Evolutionary conservation across 192 early-diverging fungal genomes (phyloP), one percentile per base, ranked within the genome.

Genomic region (Umbelopsis ramanniana): DNA sequence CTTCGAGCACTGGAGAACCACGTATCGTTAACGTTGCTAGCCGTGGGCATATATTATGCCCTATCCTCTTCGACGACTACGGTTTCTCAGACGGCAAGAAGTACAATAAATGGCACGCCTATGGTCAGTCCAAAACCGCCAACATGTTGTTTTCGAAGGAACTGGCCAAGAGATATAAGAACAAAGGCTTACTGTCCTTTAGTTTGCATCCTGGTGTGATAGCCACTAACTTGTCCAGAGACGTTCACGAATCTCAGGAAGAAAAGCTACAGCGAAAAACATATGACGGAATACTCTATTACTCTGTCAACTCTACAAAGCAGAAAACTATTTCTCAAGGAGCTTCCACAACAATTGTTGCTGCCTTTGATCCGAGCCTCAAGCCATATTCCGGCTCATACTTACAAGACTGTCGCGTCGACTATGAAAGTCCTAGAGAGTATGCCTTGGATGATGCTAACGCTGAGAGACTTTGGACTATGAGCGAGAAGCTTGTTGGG

Each of bases 51-150:
- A n/a, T 11, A 2, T 21, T 22, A 6, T 52, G 37, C 14, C 38
- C 71, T 21, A 63, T 73, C 5, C 11, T 66, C 2, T 73, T 66
- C 12, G 63, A 67, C 1, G 72, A 67, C 26, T 19, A 48, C n/a
- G 29, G 35, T 7, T 54, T 73, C 35, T 22, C 63, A 23, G 5
- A 33, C n/a, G 72, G 63, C 45, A 24, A 50, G 1, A 68, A 48
- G 3, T 73, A 67, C 22, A 14, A 46, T 15, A 47, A 6, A 21
- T 66, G 45, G 46, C 22, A 19, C 47, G 60, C 72, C 23, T 73
- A 73, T 37, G 26, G 37, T 33, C 72, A 73, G 17, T 67, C 63
- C 14, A 67, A 73, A n/a, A 29, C 63, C 17, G 63, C 72, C 26
- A 73, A 73, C 37, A 63, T 67, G 10, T 35, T 73, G 29, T 67